phyloP scores from a whole-genome alignment of 306 rosid genomes.

The Cicer bijugum region DNA sequence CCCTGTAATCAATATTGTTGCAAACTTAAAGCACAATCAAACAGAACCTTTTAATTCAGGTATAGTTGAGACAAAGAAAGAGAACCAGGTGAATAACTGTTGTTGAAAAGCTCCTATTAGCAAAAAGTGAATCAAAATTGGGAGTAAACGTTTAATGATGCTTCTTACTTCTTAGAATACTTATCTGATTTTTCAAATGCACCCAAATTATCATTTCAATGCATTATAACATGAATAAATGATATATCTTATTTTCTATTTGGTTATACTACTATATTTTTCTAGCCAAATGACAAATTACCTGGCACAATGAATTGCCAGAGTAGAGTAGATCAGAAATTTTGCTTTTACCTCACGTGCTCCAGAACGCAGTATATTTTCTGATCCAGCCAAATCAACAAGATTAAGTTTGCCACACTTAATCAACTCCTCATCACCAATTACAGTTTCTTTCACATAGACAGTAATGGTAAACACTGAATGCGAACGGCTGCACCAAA shows the following conservation, averaged over 20 bases:
- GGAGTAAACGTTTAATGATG: neutral
- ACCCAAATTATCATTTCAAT: neutral
- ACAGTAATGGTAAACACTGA: conserved; percentile 89
- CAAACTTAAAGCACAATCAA: neutral
- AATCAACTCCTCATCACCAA: conserved; percentile 88
- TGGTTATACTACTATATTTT: conserved; percentile 17
- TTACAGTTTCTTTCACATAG: conserved; percentile 78
- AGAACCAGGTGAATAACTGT: conserved; percentile 7
- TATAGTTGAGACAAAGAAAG: neutral
- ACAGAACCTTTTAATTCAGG: neutral
- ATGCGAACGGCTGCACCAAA: conserved; percentile 90
- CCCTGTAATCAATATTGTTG: conserved; percentile 58
- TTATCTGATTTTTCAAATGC: neutral
- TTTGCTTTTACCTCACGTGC: conserved; percentile 81
- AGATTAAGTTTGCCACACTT: conserved; percentile 99
- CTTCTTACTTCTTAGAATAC: neutral
- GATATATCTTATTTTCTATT: conserved; percentile 5
- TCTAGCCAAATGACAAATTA: conserved; percentile 19
- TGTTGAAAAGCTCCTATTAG: neutral
- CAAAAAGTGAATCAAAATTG: neutral
- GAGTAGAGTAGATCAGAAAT: conserved; percentile 23
- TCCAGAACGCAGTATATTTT: conserved; percentile 94
- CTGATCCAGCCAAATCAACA: conserved; percentile 97
- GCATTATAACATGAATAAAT: neutral
- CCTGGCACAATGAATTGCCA: neutral